A percentile compares a stretch with the other conserved stretches of the same genome.
These are phyloP conservation scores for Cyclotella kingstonii DNA, from an alignment of 108 stramenopile species.

Conservation along the genomic window DNA sequence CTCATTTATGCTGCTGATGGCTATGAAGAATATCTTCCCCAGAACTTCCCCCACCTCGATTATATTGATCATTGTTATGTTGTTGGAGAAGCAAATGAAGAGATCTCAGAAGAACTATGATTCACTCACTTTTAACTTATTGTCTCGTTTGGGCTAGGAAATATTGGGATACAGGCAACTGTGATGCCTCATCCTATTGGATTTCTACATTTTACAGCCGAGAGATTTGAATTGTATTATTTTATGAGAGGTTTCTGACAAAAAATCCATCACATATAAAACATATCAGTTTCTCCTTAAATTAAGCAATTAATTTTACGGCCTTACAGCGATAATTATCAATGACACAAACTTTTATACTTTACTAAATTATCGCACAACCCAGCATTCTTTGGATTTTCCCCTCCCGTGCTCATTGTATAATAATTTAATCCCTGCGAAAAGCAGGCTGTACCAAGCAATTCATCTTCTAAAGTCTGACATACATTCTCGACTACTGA, in stretches of 20 bases:
- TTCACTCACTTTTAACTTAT: too few species aligned
- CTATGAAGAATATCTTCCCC: slow-evolving; percentile 50
- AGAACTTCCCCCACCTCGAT: slow-evolving; percentile 63
- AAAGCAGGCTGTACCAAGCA: slow-evolving; percentile 2
- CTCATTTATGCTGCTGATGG: slow-evolving; percentile 54
- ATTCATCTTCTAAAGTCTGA: slow-evolving; percentile 6
- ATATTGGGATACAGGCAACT: too few species aligned
- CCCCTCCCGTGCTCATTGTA: slow-evolving; percentile 4
- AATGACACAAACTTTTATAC: neutral
- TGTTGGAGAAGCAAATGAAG: slow-evolving; percentile 11
- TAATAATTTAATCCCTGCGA: slow-evolving; percentile 3
- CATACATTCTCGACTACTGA: slow-evolving; percentile 18
- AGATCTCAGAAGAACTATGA: too few species aligned
- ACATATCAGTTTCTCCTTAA: too few species aligned
- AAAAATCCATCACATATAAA: too few species aligned
- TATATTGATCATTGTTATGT: slow-evolving; percentile 33
- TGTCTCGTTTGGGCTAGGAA: too few species aligned
- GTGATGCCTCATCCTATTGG: too few species aligned
- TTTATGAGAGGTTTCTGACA: too few species aligned
- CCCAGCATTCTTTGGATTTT: slow-evolving; percentile 12
- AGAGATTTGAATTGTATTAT: too few species aligned
- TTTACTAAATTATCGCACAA: slow-evolving; percentile 17
- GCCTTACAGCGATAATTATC: too few species aligned
- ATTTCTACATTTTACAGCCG: too few species aligned
- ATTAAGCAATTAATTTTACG: too few species aligned